A percentile compares a stretch with the other conserved stretches of the same genome.
Conservation (phyloP, 345 rosid species). For the Theobroma cacao region DNA sequence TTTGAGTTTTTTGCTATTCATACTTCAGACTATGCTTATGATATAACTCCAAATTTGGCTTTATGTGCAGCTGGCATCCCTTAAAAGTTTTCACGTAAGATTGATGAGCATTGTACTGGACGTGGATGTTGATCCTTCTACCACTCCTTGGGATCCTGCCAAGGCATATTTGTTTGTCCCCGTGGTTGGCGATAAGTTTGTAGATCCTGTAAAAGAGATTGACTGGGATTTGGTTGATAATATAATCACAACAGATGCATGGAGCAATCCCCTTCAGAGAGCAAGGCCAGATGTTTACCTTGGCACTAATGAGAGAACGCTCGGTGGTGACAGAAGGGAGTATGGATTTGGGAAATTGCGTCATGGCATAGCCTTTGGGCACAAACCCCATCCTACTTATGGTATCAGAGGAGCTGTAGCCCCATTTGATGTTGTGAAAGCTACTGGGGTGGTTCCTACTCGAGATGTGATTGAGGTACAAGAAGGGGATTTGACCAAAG, state of each 20-base stretch:
- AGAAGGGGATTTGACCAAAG: conserved; percentile 38
- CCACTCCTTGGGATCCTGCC: conserved; percentile 99
- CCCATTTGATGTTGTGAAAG: conserved; percentile 86
- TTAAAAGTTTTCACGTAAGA: conserved; percentile 89
- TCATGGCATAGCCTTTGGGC: conserved; percentile 78
- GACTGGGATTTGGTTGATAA: conserved; percentile 81
- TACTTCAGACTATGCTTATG: not conserved
- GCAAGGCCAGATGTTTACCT: conserved; percentile 98
- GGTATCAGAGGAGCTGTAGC: conserved; percentile 99
- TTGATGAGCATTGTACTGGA: conserved; percentile 98
- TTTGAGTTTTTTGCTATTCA: not conserved
- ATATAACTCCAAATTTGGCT: conserved; percentile 12
- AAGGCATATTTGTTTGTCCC: conserved; percentile 98
- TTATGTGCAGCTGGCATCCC: conserved; percentile 84
- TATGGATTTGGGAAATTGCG: conserved; percentile 97
- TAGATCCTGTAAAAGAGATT: conserved; percentile 70
- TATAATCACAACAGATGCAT: conserved; percentile 55
- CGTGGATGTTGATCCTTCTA: conserved; percentile 98
- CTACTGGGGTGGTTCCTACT: conserved; percentile 79
- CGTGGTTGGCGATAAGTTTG: conserved; percentile 61
- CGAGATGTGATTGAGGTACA: conserved; percentile 48
- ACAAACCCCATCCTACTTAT: conserved; percentile 94
- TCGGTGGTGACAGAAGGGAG: conserved; percentile 98
- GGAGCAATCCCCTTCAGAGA: conserved; percentile 97
- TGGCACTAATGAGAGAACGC: conserved; percentile 96